Percentiles rank a stretch among this genome's conserved stretches.
Conservation (phyloP, 163 green algal species). For the Scenedesmus sp. region DNA sequence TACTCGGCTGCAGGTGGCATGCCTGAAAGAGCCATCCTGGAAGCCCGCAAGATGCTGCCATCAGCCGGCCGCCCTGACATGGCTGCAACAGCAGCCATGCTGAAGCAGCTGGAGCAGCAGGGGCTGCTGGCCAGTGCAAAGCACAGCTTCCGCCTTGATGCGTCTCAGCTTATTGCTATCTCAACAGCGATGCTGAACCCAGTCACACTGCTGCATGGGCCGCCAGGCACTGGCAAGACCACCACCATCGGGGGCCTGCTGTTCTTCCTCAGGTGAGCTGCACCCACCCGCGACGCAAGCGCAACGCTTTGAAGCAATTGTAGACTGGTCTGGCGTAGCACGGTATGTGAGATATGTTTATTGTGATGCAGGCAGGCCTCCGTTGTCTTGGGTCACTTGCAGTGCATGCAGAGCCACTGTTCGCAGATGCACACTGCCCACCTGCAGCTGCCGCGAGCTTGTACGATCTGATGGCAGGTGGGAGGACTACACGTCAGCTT, state of each 20-base stretch:
- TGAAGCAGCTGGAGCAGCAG: background rate
- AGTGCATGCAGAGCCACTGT: too few species aligned
- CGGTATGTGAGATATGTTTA: too few species aligned
- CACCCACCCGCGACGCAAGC: background rate
- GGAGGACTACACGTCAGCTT: too few species aligned
- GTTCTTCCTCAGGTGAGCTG: background rate
- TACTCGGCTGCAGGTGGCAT: background rate
- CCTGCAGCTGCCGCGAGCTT: too few species aligned
- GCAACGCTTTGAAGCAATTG: too few species aligned
- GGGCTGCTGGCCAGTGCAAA: background rate
- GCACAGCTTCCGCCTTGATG: background rate
- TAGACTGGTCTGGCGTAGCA: too few species aligned
- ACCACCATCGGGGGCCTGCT: constrained; percentile 32
- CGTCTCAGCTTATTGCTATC: constrained; percentile 16
- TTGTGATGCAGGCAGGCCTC: too few species aligned
- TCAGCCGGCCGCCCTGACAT: background rate
- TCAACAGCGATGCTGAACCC: constrained; percentile 31
- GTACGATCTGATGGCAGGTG: too few species aligned
- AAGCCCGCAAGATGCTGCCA: constrained; percentile 17
- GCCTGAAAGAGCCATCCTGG: background rate
- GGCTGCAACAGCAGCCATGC: constrained; percentile 6
- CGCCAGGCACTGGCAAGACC: constrained; percentile 36
- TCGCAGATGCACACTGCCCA: too few species aligned
- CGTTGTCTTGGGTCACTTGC: too few species aligned
- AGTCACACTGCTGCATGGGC: constrained; percentile 27